Conservation (phyloP, 768 basidiomycete species). For the Lactarius hatsudake region DNA sequence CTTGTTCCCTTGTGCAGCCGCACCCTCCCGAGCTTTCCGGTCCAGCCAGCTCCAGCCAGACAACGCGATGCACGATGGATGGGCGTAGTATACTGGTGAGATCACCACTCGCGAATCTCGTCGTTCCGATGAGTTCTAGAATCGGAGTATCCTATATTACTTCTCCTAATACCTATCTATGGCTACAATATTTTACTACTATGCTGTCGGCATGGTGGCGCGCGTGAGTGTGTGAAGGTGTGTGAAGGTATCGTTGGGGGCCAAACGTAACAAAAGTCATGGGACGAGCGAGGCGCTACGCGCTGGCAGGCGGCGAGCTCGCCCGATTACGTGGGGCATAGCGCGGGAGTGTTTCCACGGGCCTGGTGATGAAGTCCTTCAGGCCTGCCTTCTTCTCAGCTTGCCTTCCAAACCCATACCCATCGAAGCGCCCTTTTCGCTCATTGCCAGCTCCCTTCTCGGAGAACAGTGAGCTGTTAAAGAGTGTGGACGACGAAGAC, state of each 20-base stretch:
- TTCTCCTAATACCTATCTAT: conserved; percentile 11
- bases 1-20: not conserved
- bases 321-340: conserved; percentile 36
- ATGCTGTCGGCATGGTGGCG: not conserved
- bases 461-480: not conserved
- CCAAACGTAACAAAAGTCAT: not conserved
- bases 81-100: not conserved
- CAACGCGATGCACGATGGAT: not conserved
- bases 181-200: conserved; percentile 11
- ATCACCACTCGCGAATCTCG: not conserved
- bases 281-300: not conserved
- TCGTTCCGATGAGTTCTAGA: not conserved
- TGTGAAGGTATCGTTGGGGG: not conserved
- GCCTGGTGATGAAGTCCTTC: conserved; percentile 42
- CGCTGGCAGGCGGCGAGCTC: conserved; percentile 7
- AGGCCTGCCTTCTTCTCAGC: conserved; percentile 70
- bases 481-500: conserved; percentile 23
- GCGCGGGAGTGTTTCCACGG: conserved; percentile 24
- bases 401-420: conserved; percentile 77
- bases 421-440: conserved; percentile 32
- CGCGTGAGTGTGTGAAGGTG: not conserved
- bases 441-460: conserved; percentile 17
- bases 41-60: not conserved
- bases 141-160: not conserved
- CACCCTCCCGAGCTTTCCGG: not conserved